These are phyloP conservation scores for Magnusiomyces paraingens DNA, from an alignment of 1,139 yeast genomes.

Conservation along the genomic window DNA sequence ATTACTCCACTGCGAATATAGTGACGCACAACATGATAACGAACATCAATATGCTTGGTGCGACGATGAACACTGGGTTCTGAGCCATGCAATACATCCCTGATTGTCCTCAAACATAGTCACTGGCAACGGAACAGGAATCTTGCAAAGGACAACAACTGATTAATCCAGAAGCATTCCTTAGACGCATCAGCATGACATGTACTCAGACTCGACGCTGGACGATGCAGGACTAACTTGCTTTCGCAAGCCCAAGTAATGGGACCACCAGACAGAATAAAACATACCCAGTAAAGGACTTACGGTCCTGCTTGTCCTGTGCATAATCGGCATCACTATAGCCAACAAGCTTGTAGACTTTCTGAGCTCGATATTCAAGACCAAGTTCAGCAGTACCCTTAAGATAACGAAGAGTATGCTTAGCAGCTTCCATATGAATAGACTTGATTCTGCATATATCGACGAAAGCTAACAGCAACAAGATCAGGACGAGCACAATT, in stretches of 20 bases:
- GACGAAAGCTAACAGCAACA: slow-evolving; percentile 10
- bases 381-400: slow-evolving; percentile 13
- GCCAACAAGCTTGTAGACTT: not conserved
- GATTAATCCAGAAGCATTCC: slow-evolving; percentile 5
- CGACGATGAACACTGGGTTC: slow-evolving; percentile 15
- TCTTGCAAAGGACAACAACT: not conserved
- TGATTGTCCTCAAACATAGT: slow-evolving; percentile 19
- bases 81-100: slow-evolving; percentile 16
- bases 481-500: slow-evolving; percentile 19
- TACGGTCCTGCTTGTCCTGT: not conserved
- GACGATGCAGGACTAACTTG: not conserved
- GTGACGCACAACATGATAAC: not conserved
- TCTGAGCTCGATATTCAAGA: not conserved
- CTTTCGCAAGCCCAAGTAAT: slow-evolving; percentile 16
- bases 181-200: slow-evolving; percentile 3
- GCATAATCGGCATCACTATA: slow-evolving; percentile 1
- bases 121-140: not conserved
- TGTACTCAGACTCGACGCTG: slow-evolving; percentile 7
- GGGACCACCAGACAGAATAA: slow-evolving; percentile 15
- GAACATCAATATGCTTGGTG: slow-evolving; percentile 2
- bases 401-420: slow-evolving; percentile 17
- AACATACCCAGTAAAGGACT: slow-evolving; percentile 19
- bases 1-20: not conserved
- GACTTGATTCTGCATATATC: slow-evolving; percentile 16
- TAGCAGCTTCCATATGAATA: slow-evolving; percentile 18